Evolutionary conservation across 106 monocot genomes (phyloP).

Genomic region (Chionographis japonica): DNA sequence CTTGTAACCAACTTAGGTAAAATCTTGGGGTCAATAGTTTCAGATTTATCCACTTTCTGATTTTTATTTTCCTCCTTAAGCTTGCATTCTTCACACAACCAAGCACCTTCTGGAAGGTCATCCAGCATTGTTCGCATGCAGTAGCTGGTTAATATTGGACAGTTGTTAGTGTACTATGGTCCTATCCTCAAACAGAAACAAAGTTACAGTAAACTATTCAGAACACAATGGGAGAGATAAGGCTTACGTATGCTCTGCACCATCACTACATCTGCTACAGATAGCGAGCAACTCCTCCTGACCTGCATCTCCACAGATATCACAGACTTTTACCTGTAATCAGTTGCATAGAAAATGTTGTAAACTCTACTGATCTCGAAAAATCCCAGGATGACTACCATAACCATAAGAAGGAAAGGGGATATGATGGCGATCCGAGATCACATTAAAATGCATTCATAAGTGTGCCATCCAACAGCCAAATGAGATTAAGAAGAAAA

Average conservation of each 20-base stretch:
- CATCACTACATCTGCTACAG: constrained; percentile 88
- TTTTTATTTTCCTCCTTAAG: constrained; percentile 44
- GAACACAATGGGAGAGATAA: not conserved
- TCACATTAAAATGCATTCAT: no score
- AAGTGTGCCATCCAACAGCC: no score
- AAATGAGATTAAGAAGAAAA: no score
- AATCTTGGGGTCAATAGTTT: constrained; percentile 13
- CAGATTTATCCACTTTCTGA: constrained; percentile 22
- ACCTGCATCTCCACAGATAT: constrained; percentile 96
- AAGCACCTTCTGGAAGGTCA: constrained; percentile 79
- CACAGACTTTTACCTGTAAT: constrained; percentile 89
- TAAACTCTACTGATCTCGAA: no score
- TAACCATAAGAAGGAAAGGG: no score
- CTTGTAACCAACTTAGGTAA: constrained; percentile 15
- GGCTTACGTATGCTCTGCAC: constrained; percentile 93
- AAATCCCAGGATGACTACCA: no score
- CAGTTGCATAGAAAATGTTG: not conserved
- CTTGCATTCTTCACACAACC: constrained; percentile 91
- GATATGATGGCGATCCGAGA: no score
- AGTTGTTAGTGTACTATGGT: not conserved
- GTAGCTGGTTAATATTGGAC: constrained; percentile 50
- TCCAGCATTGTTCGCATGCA: constrained; percentile 76
- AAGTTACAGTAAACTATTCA: no score
- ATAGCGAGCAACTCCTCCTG: constrained; percentile 76
- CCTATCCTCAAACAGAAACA: not conserved